Conservation (phyloP, 2,329 filamentous ascomycete species). For the Diaporthe ampelina region DNA sequence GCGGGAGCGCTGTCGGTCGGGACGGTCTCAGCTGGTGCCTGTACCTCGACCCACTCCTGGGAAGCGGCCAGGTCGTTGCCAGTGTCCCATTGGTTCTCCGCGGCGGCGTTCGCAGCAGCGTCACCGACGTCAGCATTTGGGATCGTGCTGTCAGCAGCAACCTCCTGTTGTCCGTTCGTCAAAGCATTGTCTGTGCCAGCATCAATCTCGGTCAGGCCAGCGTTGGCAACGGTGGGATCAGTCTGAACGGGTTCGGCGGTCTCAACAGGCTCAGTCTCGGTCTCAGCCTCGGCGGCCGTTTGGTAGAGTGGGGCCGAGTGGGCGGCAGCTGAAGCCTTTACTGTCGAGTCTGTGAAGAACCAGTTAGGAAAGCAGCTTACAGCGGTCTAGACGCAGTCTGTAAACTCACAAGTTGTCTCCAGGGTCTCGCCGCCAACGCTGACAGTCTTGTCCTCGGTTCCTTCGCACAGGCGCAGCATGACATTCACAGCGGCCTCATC, state of each 20-base stretch:
- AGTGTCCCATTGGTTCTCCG: constrained; percentile 76
- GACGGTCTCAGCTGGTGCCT: constrained; percentile 78
- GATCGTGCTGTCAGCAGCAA: constrained; percentile 54
- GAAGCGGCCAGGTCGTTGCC: constrained; percentile 61
- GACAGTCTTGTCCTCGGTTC: constrained; percentile 74
- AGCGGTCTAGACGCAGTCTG: background rate
- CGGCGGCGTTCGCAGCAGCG: constrained; percentile 71
- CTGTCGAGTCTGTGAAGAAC: constrained; percentile 63
- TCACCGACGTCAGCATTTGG: constrained; percentile 66
- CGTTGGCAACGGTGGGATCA: constrained; percentile 78
- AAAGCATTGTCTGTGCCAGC: constrained; percentile 57
- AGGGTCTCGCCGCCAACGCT: constrained; percentile 76
- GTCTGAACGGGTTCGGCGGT: constrained; percentile 56
- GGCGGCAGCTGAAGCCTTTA: constrained; percentile 68
- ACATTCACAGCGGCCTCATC: constrained; percentile 80
- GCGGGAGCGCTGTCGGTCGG: constrained; percentile 79
- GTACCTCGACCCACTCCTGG: constrained; percentile 79
- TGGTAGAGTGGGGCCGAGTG: constrained; percentile 61
- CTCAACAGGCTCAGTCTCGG: constrained; percentile 49
- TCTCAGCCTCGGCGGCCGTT: constrained; percentile 50
- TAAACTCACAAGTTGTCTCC: constrained; percentile 77
- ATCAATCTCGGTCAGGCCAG: constrained; percentile 77
- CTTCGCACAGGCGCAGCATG: constrained; percentile 83
- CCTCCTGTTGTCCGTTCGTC: constrained; percentile 52
- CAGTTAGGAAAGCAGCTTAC: background rate